A percentile compares a stretch with the other conserved stretches of the same genome.
Conservation (phyloP, 2,329 filamentous ascomycete species). For the Penicillium verrucosum region DNA sequence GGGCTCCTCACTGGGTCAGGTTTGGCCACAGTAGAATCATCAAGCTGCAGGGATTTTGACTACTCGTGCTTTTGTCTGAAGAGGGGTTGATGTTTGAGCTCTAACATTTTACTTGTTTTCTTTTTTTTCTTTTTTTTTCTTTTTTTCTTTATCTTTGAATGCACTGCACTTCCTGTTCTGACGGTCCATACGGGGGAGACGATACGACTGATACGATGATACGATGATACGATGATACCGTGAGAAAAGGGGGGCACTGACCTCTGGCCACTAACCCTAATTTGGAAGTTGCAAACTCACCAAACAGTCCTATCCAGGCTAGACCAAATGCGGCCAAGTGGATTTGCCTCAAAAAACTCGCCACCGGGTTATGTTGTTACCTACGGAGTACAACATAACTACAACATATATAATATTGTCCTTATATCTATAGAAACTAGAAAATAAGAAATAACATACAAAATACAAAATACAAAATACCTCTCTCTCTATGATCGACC, state of each 20-base stretch:
- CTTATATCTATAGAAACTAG: background rate
- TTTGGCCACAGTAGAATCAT: conserved; percentile 14
- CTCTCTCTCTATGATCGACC: background rate
- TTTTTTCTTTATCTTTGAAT: background rate
- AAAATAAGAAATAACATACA: background rate
- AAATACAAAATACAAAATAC: background rate
- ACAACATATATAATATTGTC: too few species aligned
- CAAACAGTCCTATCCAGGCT: background rate
- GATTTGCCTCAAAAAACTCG: background rate
- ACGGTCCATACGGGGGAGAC: background rate
- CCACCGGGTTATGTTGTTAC: background rate
- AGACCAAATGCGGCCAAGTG: background rate
- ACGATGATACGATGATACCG: background rate
- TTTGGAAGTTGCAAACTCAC: background rate
- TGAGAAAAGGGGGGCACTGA: background rate
- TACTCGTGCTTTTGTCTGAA: background rate
- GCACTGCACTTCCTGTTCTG: background rate
- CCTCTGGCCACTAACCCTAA: background rate
- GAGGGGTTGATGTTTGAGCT: background rate
- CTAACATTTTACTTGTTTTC: background rate
- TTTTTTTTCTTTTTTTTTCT: too few species aligned
- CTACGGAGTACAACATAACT: too few species aligned
- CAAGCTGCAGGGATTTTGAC: conserved; percentile 7
- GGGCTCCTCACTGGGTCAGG: conserved; percentile 12
- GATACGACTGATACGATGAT: background rate